Conservation (phyloP, 2,329 filamentous ascomycete species). For the Rhynchosporium graminicola region DNA sequence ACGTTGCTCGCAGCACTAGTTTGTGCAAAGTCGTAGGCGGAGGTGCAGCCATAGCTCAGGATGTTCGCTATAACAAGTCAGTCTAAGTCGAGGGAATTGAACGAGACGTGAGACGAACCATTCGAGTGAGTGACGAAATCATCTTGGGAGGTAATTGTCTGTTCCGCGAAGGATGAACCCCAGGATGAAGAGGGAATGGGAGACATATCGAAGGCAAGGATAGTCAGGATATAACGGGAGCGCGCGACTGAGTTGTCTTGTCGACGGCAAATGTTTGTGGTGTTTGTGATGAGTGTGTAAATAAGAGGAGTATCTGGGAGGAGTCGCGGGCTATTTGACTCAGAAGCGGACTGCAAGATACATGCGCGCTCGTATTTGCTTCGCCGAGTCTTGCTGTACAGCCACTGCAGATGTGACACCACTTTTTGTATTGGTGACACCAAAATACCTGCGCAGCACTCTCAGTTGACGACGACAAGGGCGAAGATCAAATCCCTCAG, state of each 20-base stretch:
- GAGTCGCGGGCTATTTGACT: too few species aligned
- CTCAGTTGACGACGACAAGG: background rate
- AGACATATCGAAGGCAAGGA: background rate
- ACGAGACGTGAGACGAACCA: background rate
- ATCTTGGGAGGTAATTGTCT: constrained; percentile 1
- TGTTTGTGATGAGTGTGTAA: background rate
- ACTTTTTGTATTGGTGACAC: background rate
- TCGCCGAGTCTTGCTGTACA: background rate
- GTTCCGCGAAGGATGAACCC: background rate
- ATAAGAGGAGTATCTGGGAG: too few species aligned
- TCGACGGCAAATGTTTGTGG: background rate
- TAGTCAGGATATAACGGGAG: background rate
- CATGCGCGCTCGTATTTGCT: too few species aligned
- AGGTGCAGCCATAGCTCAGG: constrained; percentile 1
- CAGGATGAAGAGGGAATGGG: background rate
- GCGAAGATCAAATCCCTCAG: background rate
- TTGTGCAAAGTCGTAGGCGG: background rate
- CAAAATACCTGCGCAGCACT: background rate
- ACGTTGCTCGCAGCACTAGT: background rate
- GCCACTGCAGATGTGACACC: background rate
- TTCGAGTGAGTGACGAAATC: background rate
- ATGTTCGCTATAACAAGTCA: constrained; percentile 1
- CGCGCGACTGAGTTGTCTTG: background rate
- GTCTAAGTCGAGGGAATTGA: background rate
- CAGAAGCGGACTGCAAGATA: too few species aligned